These are phyloP conservation scores for Thuidium tamariscinum DNA, from an alignment of 225 moss, liverwort and hornwort genomes.

Conservation along the genomic window DNA sequence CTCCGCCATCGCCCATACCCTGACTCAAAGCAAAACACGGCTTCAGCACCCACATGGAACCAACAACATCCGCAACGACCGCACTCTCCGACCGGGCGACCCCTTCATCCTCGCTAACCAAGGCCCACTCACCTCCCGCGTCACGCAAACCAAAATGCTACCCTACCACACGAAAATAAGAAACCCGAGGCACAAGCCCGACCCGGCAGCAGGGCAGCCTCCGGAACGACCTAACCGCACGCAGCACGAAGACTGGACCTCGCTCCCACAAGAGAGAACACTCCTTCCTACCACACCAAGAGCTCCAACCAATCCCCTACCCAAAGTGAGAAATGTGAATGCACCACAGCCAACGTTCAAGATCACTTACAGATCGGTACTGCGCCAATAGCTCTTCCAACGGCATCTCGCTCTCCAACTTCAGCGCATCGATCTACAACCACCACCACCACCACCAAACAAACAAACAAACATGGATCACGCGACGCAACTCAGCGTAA, in stretches of 20 bases:
- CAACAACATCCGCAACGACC: neutral
- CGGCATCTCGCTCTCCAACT: slow-evolving; percentile 72
- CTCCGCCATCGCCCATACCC: slow-evolving; percentile 3
- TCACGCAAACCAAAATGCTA: neutral
- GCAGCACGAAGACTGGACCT: neutral
- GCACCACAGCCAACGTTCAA: neutral
- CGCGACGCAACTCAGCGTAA: neutral
- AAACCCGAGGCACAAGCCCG: neutral
- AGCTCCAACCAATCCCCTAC: neutral
- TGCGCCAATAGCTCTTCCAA: slow-evolving; percentile 75
- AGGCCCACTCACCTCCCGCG: neutral
- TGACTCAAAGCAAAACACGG: neutral
- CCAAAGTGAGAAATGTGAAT: neutral
- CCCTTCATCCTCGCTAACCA: neutral
- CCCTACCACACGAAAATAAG: neutral
- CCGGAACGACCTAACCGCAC: neutral
- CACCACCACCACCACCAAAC: neutral
- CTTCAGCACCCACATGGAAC: neutral
- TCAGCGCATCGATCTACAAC: slow-evolving; percentile 57
- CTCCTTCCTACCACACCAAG: neutral
- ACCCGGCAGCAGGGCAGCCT: neutral
- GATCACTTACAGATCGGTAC: slow-evolving; percentile 57
- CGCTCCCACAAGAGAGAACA: neutral
- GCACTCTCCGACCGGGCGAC: neutral
- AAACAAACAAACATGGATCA: neutral